Evolutionary conservation across 371 early-diverging fungal genomes (phyloP).

Genomic region (Sporodiniella umbellata): DNA sequence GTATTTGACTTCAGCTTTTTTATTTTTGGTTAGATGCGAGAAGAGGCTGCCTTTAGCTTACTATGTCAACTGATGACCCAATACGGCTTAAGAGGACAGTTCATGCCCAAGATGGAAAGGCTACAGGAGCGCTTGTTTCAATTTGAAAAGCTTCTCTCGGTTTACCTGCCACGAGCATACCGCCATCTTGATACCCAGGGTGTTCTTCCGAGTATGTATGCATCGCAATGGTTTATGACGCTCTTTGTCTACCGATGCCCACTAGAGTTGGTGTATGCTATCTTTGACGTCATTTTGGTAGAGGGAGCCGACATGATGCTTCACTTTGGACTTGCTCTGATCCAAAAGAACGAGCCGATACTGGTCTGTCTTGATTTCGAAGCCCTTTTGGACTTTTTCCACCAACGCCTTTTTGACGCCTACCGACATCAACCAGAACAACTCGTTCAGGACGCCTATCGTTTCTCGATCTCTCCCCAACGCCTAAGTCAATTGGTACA

Average conservation of each 20-base stretch:
- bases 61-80: constrained; percentile 65
- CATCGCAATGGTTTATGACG: constrained; percentile 83
- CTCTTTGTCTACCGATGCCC: constrained; percentile 82
- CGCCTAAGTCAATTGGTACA: constrained; percentile 20
- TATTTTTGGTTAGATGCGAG: constrained; percentile 61
- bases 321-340: constrained; percentile 80
- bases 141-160: constrained; percentile 77
- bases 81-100: constrained; percentile 80
- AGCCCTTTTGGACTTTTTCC: constrained; percentile 65
- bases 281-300: constrained; percentile 87
- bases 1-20: too few species aligned
- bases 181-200: constrained; percentile 73
- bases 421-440: constrained; percentile 35
- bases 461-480: constrained; percentile 22
- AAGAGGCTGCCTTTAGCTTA: constrained; percentile 86
- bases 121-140: constrained; percentile 81
- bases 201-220: constrained; percentile 74
- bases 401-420: constrained; percentile 58
- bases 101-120: constrained; percentile 77
- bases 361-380: constrained; percentile 82
- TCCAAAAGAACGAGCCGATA: constrained; percentile 71
- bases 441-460: constrained; percentile 34
- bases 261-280: constrained; percentile 77
- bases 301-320: constrained; percentile 84
- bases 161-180: constrained; percentile 63